Percentiles rank a stretch among this genome's conserved stretches.
Evolutionary conservation across 805 yeast genomes (phyloP).

Genomic region (Candida fluviatilis): DNA sequence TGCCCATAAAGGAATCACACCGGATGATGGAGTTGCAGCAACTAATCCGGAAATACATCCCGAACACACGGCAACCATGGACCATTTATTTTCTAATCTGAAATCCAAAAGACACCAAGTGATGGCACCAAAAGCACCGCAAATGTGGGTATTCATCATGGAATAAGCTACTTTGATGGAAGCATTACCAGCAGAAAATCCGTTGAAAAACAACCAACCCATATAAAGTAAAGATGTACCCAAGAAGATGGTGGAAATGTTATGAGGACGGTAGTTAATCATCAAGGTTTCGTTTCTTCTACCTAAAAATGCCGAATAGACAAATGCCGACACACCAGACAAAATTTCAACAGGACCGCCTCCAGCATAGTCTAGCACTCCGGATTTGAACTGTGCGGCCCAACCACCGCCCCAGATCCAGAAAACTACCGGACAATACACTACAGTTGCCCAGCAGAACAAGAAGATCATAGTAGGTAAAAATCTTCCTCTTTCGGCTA

Average conservation of each 20-base stretch:
- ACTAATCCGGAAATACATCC: conserved; percentile 95
- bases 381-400: conserved; percentile 76
- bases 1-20: conserved; percentile 87
- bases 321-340: conserved; percentile 89
- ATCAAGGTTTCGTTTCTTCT: conserved; percentile 70
- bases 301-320: conserved; percentile 76
- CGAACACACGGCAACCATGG: conserved; percentile 91
- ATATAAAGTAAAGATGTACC: conserved; percentile 88
- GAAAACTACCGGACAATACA: conserved; percentile 90
- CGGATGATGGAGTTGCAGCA: conserved; percentile 95
- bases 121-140: conserved; percentile 87
- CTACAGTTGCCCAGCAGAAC: conserved; percentile 86
- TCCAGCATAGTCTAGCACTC: conserved; percentile 94
- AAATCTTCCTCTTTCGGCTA: conserved; percentile 87
- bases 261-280: conserved; percentile 91
- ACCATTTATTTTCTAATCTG: conserved; percentile 85
- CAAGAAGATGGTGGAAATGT: conserved; percentile 82
- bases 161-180: conserved; percentile 82
- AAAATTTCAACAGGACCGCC: conserved; percentile 96
- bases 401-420: conserved; percentile 98
- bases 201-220: conserved; percentile 96
- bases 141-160: conserved; percentile 83
- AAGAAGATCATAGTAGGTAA: conserved; percentile 78
- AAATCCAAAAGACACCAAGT: conserved; percentile 91
- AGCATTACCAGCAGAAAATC: conserved; percentile 82